These are phyloP conservation scores for Cudoniella acicularis DNA, from an alignment of 495 filamentous ascomycete species.

Conservation along the genomic window DNA sequence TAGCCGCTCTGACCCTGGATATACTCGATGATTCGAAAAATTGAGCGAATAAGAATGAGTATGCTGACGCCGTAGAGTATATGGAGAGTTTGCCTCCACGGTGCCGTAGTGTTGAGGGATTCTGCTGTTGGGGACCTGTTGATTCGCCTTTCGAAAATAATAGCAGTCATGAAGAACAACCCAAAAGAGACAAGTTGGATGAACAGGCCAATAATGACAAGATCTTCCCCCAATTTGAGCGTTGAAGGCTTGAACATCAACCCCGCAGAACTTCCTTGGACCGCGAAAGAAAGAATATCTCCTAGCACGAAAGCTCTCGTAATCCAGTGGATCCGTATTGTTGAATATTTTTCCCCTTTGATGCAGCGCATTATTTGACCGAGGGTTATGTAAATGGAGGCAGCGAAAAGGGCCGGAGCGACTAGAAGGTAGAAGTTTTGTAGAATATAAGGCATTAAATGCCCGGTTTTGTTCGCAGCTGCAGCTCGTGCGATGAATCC, in stretches of 20 bases:
- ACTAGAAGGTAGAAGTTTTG: slow-evolving; percentile 45
- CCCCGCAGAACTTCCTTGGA: slow-evolving; percentile 32
- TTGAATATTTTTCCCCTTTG: slow-evolving; percentile 36
- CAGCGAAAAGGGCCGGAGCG: slow-evolving; percentile 49
- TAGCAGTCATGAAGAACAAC: slow-evolving; percentile 40
- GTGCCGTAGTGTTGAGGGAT: slow-evolving; percentile 1
- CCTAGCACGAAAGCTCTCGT: slow-evolving; percentile 39
- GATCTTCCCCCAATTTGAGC: slow-evolving; percentile 33
- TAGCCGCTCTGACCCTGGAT: slow-evolving; percentile 46
- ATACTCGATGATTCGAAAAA: slow-evolving; percentile 64
- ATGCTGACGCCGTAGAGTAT: slow-evolving; percentile 48
- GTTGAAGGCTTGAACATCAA: slow-evolving; percentile 29
- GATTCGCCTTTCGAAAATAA: slow-evolving; percentile 33
- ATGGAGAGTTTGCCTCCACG: slow-evolving; percentile 50
- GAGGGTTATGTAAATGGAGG: slow-evolving; percentile 53
- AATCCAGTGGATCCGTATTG: slow-evolving; percentile 34
- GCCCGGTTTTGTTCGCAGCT: slow-evolving; percentile 31
- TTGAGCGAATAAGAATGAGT: slow-evolving; percentile 56
- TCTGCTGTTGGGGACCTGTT: slow-evolving; percentile 11
- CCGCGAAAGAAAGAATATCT: slow-evolving; percentile 37
- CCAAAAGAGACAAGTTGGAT: slow-evolving; percentile 47
- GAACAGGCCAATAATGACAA: slow-evolving; percentile 39
- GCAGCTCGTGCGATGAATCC: slow-evolving; percentile 41
- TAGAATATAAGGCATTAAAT: slow-evolving; percentile 42
- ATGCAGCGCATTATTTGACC: slow-evolving; percentile 38